These are phyloP conservation scores for Lyophyllum semitale DNA, from an alignment of 768 basidiomycete genomes.

Conservation along the genomic window DNA sequence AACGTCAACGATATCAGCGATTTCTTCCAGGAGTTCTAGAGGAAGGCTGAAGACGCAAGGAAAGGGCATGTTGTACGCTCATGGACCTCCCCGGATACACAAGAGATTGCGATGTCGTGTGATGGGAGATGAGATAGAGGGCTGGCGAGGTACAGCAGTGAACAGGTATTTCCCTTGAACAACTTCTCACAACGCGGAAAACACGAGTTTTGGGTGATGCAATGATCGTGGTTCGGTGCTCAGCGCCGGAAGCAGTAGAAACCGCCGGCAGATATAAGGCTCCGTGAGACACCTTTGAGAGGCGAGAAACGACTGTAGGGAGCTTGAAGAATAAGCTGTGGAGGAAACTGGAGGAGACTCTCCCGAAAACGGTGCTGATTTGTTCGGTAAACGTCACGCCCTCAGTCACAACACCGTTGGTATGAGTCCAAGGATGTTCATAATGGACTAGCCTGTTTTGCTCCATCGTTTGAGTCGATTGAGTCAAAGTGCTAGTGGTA, in stretches of 20 bases:
- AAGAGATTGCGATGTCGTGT: background rate
- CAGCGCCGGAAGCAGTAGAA: conserved; percentile 5
- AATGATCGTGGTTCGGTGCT: conserved; percentile 7
- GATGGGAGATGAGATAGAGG: background rate
- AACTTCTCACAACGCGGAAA: conserved; percentile 17
- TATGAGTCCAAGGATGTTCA: background rate
- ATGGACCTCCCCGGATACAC: background rate
- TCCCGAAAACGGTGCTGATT: background rate
- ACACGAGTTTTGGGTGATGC: conserved; percentile 14
- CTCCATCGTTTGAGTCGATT: background rate
- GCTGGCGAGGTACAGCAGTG: background rate
- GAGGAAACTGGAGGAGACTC: background rate
- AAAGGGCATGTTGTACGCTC: conserved; percentile 9
- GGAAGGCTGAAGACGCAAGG: conserved; percentile 28
- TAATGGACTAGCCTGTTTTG: background rate
- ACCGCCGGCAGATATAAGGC: conserved; percentile 4
- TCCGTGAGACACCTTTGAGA: background rate
- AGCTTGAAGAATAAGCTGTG: background rate
- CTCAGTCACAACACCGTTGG: background rate
- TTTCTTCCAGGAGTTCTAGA: conserved; percentile 35
- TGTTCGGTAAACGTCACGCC: background rate
- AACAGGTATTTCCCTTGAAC: background rate
- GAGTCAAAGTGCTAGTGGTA: background rate
- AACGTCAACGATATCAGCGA: conserved; percentile 29
- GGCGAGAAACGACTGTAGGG: conserved; percentile 1